Base-by-base conservation (phyloP, 306 rosid genomes). In the Castanopsis chinensis region DNA sequence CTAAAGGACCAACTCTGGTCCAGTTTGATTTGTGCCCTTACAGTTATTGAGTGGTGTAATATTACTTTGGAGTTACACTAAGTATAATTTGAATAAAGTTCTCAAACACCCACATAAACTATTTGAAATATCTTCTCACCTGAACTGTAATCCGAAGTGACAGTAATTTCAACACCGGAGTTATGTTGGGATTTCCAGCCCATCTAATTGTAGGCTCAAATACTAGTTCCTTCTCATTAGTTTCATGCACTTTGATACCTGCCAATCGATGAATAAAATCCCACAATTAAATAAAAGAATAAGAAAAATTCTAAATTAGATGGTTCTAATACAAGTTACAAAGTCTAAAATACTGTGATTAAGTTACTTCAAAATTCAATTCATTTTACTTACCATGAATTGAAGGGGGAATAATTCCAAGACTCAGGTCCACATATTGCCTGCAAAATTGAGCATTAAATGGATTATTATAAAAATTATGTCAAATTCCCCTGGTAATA, bases 131-230 rank as follows among this genome's bases (percentile, higher is more conserved):
- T 10, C 17, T 51, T 68, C 71, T 71, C 55, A 79, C 84, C 81
- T 76, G 84, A 4, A 52, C 14, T 1, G 69, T 76, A 30, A 76
- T 25, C 35, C 7, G 68, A 57, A 51, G 56, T 12, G 73, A 68
- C 71, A 84, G n/a, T 53, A 76, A 21, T 19, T 67, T 80, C 67
- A 73, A 41, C 27, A 52, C 87, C 52, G 77, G 12, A 67, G 57
- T 68, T 65, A 84, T 73, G 73, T 77, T 77, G 55, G 87, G 84
- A 77, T 80, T 77, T 80, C 84, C 87, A 4, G 82, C 84, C 82
- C 87, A 84, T 73, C 79, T 80, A 45, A 84, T 60, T 4, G 52
- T 60, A 51, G 84, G 76, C 58, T 84, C 84, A 35, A 84, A 49
- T 18, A 80, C 35, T 20, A 80, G 35, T 28, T 78, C 87, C 27